Percentiles rank a stretch among this genome's conserved stretches.
Conservation (phyloP, 2,329 filamentous ascomycete genomes). For the Aaosphaeria arxii region DNA sequence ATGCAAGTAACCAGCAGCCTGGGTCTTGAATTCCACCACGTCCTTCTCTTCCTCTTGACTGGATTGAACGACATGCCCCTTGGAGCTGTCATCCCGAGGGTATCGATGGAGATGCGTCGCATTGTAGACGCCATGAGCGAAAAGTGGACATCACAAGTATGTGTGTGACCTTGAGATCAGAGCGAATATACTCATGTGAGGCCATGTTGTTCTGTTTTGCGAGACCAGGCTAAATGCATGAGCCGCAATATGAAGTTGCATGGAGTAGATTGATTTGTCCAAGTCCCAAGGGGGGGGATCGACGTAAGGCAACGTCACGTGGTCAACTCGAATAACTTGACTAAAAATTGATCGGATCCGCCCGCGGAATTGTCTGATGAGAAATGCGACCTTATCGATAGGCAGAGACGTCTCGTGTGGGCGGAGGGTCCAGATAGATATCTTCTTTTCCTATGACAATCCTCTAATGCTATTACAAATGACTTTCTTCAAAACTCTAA, state of each 20-base stretch:
- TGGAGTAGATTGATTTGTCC: constrained; percentile 15
- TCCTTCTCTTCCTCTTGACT: constrained; percentile 13
- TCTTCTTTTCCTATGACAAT: not conserved
- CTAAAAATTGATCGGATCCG: not conserved
- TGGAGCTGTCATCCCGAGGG: constrained; percentile 19
- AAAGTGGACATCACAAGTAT: not conserved
- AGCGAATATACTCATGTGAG: constrained; percentile 8
- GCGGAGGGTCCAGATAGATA: not conserved
- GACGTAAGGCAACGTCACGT: not conserved
- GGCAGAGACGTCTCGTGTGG: constrained; percentile 1
- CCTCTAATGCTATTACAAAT: not conserved
- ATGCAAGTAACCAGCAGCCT: constrained; percentile 20
- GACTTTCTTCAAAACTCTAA: too few relatives aligned
- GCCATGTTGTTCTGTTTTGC: constrained; percentile 17
- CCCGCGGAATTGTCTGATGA: constrained; percentile 10
- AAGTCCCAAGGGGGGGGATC: constrained; percentile 4
- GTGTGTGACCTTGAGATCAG: not conserved
- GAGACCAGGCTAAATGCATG: constrained; percentile 22
- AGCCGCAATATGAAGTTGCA: constrained; percentile 17
- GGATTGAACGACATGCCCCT: constrained; percentile 12
- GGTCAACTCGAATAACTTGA: not conserved
- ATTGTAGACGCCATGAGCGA: constrained; percentile 6
- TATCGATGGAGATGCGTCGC: constrained; percentile 29
- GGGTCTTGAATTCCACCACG: constrained; percentile 18
- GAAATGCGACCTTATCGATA: constrained; percentile 12